Evolutionary conservation across 257 asterid genomes (phyloP).

Genomic region (Ajuga chamaepitys): DNA sequence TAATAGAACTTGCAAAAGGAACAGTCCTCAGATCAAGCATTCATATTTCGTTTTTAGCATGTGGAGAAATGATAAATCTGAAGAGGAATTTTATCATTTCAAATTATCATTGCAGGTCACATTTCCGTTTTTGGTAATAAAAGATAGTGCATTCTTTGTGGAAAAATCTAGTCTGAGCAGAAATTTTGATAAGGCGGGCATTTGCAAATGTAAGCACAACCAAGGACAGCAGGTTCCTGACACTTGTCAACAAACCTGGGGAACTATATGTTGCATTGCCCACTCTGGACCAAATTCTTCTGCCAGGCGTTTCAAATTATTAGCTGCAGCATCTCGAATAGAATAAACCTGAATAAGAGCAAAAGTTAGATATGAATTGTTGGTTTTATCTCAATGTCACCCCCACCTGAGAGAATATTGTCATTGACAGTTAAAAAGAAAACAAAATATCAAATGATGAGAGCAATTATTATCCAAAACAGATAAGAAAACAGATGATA

Average conservation of each 20-base stretch:
- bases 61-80: neutral
- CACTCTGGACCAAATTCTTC: conserved; percentile 95
- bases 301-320: conserved; percentile 69
- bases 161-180: neutral
- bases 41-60: too few relatives aligned
- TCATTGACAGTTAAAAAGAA: neutral
- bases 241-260: conserved; percentile 49
- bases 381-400: neutral
- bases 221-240: neutral
- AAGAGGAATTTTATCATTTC: neutral
- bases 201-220: neutral
- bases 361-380: neutral
- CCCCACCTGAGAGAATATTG: conserved; percentile 16
- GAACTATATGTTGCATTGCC: conserved; percentile 92
- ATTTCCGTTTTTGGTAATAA: neutral
- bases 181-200: neutral
- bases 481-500: neutral
- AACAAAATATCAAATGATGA: neutral
- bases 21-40: neutral
- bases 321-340: conserved; percentile 83
- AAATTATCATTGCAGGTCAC: neutral
- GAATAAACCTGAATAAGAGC: conserved; percentile 54
- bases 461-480: neutral
- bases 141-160: neutral
- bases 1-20: too few relatives aligned